Base-by-base conservation (phyloP, 257 asterid species). In the Voacanga thouarsii region DNA sequence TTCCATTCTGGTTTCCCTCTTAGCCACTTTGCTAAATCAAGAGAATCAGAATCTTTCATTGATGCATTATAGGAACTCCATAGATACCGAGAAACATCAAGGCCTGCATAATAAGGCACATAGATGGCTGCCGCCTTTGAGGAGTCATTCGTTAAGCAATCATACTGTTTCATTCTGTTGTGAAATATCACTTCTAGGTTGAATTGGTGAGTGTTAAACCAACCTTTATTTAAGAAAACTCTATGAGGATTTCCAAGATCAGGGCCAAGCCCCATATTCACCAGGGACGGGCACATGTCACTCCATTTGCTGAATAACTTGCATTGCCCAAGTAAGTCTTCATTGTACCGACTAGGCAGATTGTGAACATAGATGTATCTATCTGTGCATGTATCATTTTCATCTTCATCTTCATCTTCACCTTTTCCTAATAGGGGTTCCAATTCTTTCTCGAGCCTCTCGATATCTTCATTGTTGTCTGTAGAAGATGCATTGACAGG, bases 121-220 rank as follows among this genome's bases (percentile, higher is more conserved):
- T 56, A 95, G 16, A 95, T 64, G 0, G 92, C 98, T 0, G 87
- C 70, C 0, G 99, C 96, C 74, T 66, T 41, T 0, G 97, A 87
- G 0, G 99, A 88, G 23, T 95, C 88, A 39, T 83, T 85, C 0
- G 99, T 95, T 10, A 93, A 68, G 80, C 99, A 95, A 0, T 85
- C 89, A 39, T 95, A 95, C 15, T 84, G 92, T 79, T 88, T 93
- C 94, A 95, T 90, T 67, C 92, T 72, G 82, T 82, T 85, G 77
- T 93, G 97, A 76, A 95, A 95, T 16, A 95, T 79, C 51, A 87
- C 85, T 55, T 95, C 98, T 7, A 95, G 79, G 0, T 96, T 82
- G 83, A 93, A 93, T 68, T 95, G 99, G 72, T 91, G 70, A 0
- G 99, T 91, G 2, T 78, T 86, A 75, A 80, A 93, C 98, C 98